Evolutionary conservation across 208 protist genomes (phyloP).

Genomic region (Crithidia thermophila): DNA sequence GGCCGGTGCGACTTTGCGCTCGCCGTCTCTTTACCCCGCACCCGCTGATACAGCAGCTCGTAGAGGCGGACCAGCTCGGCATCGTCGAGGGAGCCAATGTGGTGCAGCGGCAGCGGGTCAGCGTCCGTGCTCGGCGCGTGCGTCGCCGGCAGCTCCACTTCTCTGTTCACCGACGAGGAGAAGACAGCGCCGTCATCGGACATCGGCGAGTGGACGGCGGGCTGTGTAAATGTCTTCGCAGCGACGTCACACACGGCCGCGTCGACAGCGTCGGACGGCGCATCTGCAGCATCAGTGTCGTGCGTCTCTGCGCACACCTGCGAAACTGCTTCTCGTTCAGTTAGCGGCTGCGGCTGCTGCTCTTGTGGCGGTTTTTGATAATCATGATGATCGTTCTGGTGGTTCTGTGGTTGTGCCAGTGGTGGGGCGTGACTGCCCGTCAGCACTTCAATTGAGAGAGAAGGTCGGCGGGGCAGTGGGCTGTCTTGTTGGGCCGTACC

Average conservation of each 20-base stretch:
- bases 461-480: constrained; percentile 7
- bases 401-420: neutral
- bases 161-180: constrained; percentile 17
- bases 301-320: too few relatives aligned
- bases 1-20: neutral
- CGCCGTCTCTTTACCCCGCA: too few relatives aligned
- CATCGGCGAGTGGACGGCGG: neutral
- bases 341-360: too few relatives aligned
- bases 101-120: neutral
- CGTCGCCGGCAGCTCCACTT: constrained; percentile 26
- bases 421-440: too few relatives aligned
- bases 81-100: constrained; percentile 1
- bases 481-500: constrained; percentile 1
- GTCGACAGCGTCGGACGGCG: too few relatives aligned
- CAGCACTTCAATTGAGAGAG: neutral
- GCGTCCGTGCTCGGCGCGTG: neutral
- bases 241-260: too few relatives aligned
- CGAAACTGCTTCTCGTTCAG: too few relatives aligned
- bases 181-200: neutral
- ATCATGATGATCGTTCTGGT: neutral
- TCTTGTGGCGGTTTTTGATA: too few relatives aligned
- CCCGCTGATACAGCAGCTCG: constrained; percentile 7
- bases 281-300: too few relatives aligned
- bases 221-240: neutral
- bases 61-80: constrained; percentile 11